Evolutionary conservation across 1,284 basidiomycete genomes (phyloP).

Genomic region (Sphaerobolus stellatus): DNA sequence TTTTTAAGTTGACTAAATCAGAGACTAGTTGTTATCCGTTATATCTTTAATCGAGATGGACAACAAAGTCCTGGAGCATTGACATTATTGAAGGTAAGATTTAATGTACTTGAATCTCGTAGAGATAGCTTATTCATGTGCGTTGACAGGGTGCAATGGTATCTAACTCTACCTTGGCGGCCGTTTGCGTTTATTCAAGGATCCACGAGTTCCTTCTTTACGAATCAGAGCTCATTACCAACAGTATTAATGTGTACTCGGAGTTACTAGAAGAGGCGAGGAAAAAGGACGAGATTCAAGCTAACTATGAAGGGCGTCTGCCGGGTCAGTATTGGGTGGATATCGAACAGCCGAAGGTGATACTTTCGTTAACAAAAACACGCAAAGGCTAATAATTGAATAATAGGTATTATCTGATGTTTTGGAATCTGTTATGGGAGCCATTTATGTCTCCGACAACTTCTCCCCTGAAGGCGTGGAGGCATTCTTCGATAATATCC

Average conservation of each 20-base stretch:
- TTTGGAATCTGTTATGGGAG: slow-evolving; percentile 73
- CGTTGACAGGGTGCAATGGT: slow-evolving; percentile 71
- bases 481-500: slow-evolving; percentile 60
- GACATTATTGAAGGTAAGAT: slow-evolving; percentile 67
- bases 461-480: slow-evolving; percentile 60
- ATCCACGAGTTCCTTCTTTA: slow-evolving; percentile 61
- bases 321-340: slow-evolving; percentile 76
- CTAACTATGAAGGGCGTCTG: slow-evolving; percentile 43
- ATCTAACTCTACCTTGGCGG: slow-evolving; percentile 70
- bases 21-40: slow-evolving; percentile 64
- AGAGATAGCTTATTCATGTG: slow-evolving; percentile 9
- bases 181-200: slow-evolving; percentile 66
- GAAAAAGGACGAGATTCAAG: slow-evolving; percentile 49
- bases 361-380: neutral
- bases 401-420: slow-evolving; percentile 68
- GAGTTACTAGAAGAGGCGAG: slow-evolving; percentile 47
- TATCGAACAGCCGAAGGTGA: slow-evolving; percentile 72
- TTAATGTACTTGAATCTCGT: neutral
- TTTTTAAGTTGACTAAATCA: slow-evolving; percentile 4
- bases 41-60: slow-evolving; percentile 64
- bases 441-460: slow-evolving; percentile 71
- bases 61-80: slow-evolving; percentile 67
- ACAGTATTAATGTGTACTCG: slow-evolving; percentile 55
- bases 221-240: slow-evolving; percentile 51
- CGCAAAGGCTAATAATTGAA: slow-evolving; percentile 1